Evolutionary conservation across 2,329 filamentous ascomycete genomes (phyloP).

Genomic region (Pochonia chlamydosporia): DNA sequence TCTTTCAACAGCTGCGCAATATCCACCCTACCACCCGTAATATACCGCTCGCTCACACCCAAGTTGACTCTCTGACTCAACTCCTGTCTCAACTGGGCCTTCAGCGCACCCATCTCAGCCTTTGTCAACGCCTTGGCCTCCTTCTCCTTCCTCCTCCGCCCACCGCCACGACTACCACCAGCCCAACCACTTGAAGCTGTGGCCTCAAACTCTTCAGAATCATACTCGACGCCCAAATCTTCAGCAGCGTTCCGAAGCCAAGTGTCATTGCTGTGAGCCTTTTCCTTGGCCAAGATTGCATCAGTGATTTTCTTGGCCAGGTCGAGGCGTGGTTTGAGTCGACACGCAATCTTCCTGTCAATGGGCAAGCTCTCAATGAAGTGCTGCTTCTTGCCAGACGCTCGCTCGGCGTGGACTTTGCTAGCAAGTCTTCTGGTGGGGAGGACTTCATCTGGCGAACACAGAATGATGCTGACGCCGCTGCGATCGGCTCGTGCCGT

Average conservation of each 20-base stretch:
- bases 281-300: slow-evolving; percentile 77
- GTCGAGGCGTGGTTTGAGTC: slow-evolving; percentile 69
- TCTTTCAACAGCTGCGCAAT: slow-evolving; percentile 63
- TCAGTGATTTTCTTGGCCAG: slow-evolving; percentile 88
- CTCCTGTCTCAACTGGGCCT: slow-evolving; percentile 66
- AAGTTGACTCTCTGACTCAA: slow-evolving; percentile 72
- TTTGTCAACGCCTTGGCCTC: slow-evolving; percentile 64
- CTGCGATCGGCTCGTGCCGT: slow-evolving; percentile 77
- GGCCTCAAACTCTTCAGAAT: slow-evolving; percentile 82
- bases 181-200: slow-evolving; percentile 58
- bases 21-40: slow-evolving; percentile 81
- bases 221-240: slow-evolving; percentile 89
- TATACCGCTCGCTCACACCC: slow-evolving; percentile 81
- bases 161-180: slow-evolving; percentile 63
- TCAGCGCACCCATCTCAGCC: slow-evolving; percentile 63
- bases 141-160: slow-evolving; percentile 69
- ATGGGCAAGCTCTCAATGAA: slow-evolving; percentile 78
- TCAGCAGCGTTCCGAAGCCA: slow-evolving; percentile 82
- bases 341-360: slow-evolving; percentile 70
- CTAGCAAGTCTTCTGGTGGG: slow-evolving; percentile 77
- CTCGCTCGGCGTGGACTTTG: slow-evolving; percentile 70
- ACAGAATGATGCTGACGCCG: slow-evolving; percentile 82
- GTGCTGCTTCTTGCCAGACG: slow-evolving; percentile 43
- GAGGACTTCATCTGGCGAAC: slow-evolving; percentile 82
- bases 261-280: slow-evolving; percentile 74